Evolutionary conservation across 305 asterid species (phyloP), one percentile per base, ranked within the genome.

Genomic region (Andrographis paniculata): DNA sequence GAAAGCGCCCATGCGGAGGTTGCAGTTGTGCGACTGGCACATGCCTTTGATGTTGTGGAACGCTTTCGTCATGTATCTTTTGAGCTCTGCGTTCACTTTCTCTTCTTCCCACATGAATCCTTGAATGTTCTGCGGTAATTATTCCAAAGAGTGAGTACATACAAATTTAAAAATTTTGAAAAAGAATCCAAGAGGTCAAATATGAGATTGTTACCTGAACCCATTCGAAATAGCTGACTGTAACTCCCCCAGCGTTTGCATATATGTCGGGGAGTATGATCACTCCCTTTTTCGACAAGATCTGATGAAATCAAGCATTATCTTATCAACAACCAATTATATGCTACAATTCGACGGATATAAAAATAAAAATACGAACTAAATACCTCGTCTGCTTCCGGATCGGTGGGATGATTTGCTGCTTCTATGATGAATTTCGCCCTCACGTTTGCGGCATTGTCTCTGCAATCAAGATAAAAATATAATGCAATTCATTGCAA

Each of bases 141-240:
- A n/a, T n/a, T n/a, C n/a, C n/a, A n/a, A n/a, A n/a, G n/a, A 27
- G 10, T 27, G 33, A 27, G 9, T 27, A 0, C 33, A 5, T 5
- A 5, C 9, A 10, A 27, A 5, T 27, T 27, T 27, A 27, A 27
- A 10, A 27, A 5, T 27, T 6, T 27, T 6, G 6, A 5, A 27
- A 5, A 27, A 5, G 33, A 27, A 27, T 33, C 14, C 28, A 58
- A 42, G 43, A 57, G 33, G 12, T 9, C 4, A 33, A 4, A 21
- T 35, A 35, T 1, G 55, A 51, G 42, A 39, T 46, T 19, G 23
- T 48, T 75, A 87, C 95, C 97, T 88, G 98, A 58, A 89, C 98
- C 96, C 98, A 89, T 68, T 86, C 98, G 21, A 89, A 89, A 48
- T 89, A 89, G 61, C 98, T 89, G 53, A 82, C 98, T 17, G 98